Base-by-base conservation (phyloP, 108 stramenopile genomes). In the Poteriospumella lacustris region DNA sequence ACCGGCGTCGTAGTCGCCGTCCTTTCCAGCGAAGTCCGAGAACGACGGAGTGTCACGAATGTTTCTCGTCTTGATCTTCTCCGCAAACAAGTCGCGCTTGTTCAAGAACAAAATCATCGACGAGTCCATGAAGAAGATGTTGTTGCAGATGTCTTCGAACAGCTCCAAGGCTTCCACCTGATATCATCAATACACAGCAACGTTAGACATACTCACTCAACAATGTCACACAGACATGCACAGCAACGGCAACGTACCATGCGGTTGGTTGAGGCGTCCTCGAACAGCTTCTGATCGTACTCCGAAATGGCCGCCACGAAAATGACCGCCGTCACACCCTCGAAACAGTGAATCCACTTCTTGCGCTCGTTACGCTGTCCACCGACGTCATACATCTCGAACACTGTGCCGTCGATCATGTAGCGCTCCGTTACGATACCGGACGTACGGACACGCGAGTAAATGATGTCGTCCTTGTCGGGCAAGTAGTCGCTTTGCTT, bases 1-100 rank as follows among this genome's bases (percentile, higher is more conserved):
- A 33, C 85, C 85, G 29, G 72, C 70, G 0, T 83, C 85, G 24
- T 82, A 79, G 77, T 85, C 85, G 15, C 80, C 42, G 9, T 68
- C 68, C 12, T 69, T 58, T 29, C 85, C 85, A 5, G 62, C 28
- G 58, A 58, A 85, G 78, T 85, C 85, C 0, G 83, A 78, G 41
- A 83, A 85, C 3, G 76, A 40, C 9, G 68, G 42, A 0, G 80
- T 76, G 44, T 58, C 81, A 75, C 80, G 80, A 24, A 85, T 85
- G 58, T 81, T 68, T 39, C 39, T 81, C 36, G 42, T 15, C 69
- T 88, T 84, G 36, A 99, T 93, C 81, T 97, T 99, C 59, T 96
- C 95, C 33, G 91, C 92, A 79, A 97, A 99, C 38, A 99, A 85
- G 82, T 99, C 97, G 81, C 92, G 92, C 85, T 99, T 99, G 83